Evolutionary conservation across 106 monocot genomes (phyloP).

Genomic region (Dioscorea dumetorum): DNA sequence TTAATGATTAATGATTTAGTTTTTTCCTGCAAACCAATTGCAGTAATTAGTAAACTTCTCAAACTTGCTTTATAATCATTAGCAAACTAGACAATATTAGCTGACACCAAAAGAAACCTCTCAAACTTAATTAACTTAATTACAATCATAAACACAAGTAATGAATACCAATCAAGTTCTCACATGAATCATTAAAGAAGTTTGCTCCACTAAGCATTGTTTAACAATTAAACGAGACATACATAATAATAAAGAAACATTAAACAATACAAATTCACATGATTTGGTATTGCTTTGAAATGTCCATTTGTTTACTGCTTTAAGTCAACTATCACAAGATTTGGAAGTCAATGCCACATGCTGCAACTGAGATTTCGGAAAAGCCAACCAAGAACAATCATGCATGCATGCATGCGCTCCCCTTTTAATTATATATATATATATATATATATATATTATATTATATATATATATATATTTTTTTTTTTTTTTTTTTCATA

Average conservation of each 20-base stretch:
- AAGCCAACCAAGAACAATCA: background rate
- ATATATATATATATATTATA: too few species aligned
- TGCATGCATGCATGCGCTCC: background rate
- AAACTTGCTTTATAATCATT: too few species aligned
- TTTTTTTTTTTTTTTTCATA: too few species aligned
- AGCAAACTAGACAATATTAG: too few species aligned
- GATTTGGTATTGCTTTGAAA: background rate
- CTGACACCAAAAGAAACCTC: background rate
- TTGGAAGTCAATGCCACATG: conserved; percentile 3
- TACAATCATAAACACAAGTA: too few species aligned
- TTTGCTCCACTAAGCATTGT: background rate
- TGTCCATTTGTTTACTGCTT: background rate
- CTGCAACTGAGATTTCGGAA: background rate
- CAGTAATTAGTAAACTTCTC: too few species aligned
- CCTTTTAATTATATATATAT: background rate
- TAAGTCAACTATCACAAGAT: background rate
- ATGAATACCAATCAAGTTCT: too few species aligned
- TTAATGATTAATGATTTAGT: background rate
- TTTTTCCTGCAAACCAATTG: too few species aligned
- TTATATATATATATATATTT: too few species aligned
- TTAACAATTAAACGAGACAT: background rate
- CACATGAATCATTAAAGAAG: background rate
- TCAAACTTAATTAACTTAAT: background rate
- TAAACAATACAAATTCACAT: background rate
- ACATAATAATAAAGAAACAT: background rate